These are phyloP conservation scores for Trichomonas gallinae DNA, from an alignment of 208 protist genomes.

Conservation along the genomic window DNA sequence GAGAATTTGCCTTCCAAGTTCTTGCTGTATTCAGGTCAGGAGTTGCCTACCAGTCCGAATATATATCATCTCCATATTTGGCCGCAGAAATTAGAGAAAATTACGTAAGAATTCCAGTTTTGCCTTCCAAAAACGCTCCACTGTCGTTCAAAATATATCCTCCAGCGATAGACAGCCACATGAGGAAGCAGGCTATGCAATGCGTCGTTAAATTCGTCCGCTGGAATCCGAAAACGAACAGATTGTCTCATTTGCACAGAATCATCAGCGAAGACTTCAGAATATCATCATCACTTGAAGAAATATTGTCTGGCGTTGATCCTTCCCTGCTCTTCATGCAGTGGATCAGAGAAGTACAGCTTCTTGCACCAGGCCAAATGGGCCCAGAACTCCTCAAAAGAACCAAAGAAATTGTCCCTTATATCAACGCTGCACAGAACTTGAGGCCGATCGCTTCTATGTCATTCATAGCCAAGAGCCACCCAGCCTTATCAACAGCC, in stretches of 20 bases:
- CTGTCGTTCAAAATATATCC: neutral
- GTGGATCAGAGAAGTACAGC: neutral
- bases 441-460: neutral
- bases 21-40: neutral
- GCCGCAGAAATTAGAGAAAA: neutral
- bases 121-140: neutral
- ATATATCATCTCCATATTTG: neutral
- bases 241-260: neutral
- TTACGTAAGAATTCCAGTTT: neutral
- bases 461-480: neutral
- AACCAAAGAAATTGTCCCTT: neutral
- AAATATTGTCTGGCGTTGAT: neutral
- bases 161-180: neutral
- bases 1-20: constrained; percentile 3
- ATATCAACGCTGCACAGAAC: neutral
- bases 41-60: neutral
- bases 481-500: neutral
- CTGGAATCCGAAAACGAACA: neutral
- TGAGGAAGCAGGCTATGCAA: neutral
- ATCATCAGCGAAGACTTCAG: neutral
- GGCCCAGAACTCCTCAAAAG: neutral
- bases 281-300: neutral
- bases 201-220: neutral
- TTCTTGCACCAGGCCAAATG: neutral
- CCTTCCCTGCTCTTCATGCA: neutral